Conservation (phyloP, 176 grass and related monocot genomes). For the Rhynchospora pubera region DNA sequence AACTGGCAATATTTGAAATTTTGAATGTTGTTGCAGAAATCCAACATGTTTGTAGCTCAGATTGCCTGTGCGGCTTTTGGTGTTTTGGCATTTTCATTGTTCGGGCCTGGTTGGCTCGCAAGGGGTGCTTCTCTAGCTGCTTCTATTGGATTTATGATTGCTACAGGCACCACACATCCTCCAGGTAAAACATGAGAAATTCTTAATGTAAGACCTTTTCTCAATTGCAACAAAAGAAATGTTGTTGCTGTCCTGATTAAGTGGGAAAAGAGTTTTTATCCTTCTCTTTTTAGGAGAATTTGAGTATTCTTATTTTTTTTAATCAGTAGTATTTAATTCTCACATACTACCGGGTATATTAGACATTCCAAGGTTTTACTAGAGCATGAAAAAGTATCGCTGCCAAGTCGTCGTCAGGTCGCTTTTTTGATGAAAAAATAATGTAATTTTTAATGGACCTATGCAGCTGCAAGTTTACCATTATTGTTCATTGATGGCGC, state of each 20-base stretch:
- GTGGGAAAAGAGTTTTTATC: neutral
- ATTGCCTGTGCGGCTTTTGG: slow-evolving; percentile 76
- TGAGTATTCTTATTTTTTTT: neutral
- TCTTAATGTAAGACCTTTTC: neutral
- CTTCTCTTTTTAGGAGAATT: neutral
- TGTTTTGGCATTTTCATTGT: slow-evolving; percentile 69
- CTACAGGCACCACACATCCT: slow-evolving; percentile 64
- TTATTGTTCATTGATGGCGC: slow-evolving; percentile 78
- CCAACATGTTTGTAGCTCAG: slow-evolving; percentile 81
- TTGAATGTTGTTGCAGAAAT: slow-evolving; percentile 65
- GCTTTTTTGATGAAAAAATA: neutral
- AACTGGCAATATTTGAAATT: neutral
- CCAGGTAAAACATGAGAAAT: slow-evolving; percentile 40
- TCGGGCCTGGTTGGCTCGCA: slow-evolving; percentile 88
- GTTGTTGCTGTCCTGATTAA: neutral
- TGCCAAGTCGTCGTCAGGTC: neutral
- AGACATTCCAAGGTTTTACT: neutral
- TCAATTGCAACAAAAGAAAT: neutral
- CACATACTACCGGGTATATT: neutral
- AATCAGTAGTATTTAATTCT: neutral
- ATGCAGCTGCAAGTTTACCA: slow-evolving; percentile 88
- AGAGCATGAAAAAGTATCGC: neutral
- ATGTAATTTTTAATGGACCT: neutral
- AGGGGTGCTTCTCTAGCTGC: slow-evolving; percentile 76
- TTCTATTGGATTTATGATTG: slow-evolving; percentile 82